phyloP scores from a whole-genome alignment of 202 grass and related monocot genomes.

The Setaria viridis region DNA sequence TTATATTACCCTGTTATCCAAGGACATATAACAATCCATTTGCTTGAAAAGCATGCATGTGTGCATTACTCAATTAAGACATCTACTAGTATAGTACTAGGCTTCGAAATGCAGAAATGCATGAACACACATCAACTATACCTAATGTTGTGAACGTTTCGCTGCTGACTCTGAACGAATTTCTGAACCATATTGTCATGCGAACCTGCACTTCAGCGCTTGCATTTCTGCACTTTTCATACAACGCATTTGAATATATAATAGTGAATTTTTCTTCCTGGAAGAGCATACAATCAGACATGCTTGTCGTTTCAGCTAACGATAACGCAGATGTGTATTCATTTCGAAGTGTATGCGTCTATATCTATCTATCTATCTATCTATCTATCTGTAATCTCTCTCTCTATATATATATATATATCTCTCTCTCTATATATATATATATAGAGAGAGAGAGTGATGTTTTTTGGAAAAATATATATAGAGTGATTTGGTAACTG shows the following conservation, averaged over 20 bases:
- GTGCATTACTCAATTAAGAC: too few relatives aligned
- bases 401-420: too few relatives aligned
- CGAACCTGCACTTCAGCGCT: not conserved
- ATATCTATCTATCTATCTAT: too few relatives aligned
- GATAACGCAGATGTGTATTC: not conserved
- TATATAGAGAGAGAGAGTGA: too few relatives aligned
- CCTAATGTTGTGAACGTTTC: not conserved
- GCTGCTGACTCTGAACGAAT: not conserved
- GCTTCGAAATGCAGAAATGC: not conserved
- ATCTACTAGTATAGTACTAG: too few relatives aligned
- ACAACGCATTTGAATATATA: not conserved
- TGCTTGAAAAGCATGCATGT: not conserved
- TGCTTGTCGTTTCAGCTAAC: too few relatives aligned
- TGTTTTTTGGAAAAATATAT: too few relatives aligned
- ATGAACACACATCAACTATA: not conserved
- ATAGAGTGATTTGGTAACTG: not conserved
- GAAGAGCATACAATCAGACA: not conserved
- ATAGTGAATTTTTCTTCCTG: not conserved
- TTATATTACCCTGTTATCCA: not conserved
- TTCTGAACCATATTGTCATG: conserved; percentile 1
- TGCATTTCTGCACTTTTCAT: conserved; percentile 33
- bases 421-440: too few relatives aligned
- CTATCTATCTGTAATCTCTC: too few relatives aligned
- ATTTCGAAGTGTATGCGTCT: not conserved
- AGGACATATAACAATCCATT: not conserved